Conservation (phyloP, 2,329 filamentous ascomycete species). For the Chaetomium sp. region DNA sequence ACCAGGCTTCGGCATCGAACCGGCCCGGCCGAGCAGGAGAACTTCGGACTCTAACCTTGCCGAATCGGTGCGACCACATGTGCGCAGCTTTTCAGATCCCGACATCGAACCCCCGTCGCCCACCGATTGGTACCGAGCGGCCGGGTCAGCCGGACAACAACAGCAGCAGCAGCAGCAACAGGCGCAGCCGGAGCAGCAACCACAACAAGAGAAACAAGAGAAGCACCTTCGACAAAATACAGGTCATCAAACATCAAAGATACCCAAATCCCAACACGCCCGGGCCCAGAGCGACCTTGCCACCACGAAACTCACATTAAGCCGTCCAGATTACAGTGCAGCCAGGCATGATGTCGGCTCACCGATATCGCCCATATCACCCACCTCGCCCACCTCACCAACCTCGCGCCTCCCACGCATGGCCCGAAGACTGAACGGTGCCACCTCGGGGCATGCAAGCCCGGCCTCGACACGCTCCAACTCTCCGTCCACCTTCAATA, state of each 20-base stretch:
- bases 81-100: constrained; percentile 50
- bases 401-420: constrained; percentile 35
- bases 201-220: too few relatives aligned
- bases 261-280: constrained; percentile 36
- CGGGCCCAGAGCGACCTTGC: constrained; percentile 56
- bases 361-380: constrained; percentile 24
- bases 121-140: constrained; percentile 56
- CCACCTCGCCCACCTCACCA: constrained; percentile 20
- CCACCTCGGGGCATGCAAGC: constrained; percentile 39
- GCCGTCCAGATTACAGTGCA: constrained; percentile 12
- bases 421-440: constrained; percentile 35
- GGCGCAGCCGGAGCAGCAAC: too few relatives aligned
- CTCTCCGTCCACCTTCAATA: constrained; percentile 44
- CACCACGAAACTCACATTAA: constrained; percentile 22
- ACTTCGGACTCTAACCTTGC: constrained; percentile 66
- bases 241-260: constrained; percentile 24
- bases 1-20: constrained; percentile 56
- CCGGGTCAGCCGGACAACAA: constrained; percentile 19
- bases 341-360: constrained; percentile 12
- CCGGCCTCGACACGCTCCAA: constrained; percentile 49
- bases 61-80: constrained; percentile 41
- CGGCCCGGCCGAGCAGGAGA: constrained; percentile 44
- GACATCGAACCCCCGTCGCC: constrained; percentile 57
- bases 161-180: too few relatives aligned
- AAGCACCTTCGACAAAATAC: constrained; percentile 10